Percentiles rank a stretch among this genome's conserved stretches.
phyloP scores from a whole-genome alignment of 1,139 yeast species.

The Magnusiomyces paraingens region DNA sequence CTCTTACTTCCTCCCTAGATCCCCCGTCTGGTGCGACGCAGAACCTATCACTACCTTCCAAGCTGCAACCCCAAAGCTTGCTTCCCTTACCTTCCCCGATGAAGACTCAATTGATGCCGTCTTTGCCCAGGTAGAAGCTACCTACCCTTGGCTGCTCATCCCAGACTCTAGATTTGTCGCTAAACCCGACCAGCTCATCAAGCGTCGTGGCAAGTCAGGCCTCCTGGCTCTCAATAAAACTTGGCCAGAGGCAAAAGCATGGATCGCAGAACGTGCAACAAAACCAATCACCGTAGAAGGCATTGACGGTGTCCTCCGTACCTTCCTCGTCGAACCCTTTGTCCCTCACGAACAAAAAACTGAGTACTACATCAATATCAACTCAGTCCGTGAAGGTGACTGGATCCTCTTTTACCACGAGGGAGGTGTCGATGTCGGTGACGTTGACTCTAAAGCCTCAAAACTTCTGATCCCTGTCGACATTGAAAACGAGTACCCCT shows the following conservation, averaged over 20 bases:
- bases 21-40: conserved; percentile 33
- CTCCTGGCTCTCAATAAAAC: conserved; percentile 41
- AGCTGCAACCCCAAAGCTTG: conserved; percentile 37
- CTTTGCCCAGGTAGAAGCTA: conserved; percentile 34
- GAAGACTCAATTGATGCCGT: conserved; percentile 31
- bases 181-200: conserved; percentile 43
- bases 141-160: conserved; percentile 38
- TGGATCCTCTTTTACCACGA: conserved; percentile 44
- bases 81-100: conserved; percentile 33
- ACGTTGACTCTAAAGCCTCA: conserved; percentile 42
- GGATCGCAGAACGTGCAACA: conserved; percentile 41
- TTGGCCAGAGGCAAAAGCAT: conserved; percentile 39
- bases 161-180: conserved; percentile 39
- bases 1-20: conserved; percentile 38
- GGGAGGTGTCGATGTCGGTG: conserved; percentile 46
- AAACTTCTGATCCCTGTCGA: conserved; percentile 41
- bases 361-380: conserved; percentile 43
- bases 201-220: conserved; percentile 43
- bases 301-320: conserved; percentile 36
- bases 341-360: conserved; percentile 42
- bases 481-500: conserved; percentile 37
- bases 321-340: conserved; percentile 43
- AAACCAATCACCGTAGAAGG: conserved; percentile 37
- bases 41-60: conserved; percentile 35
- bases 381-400: conserved; percentile 44